Conservation (phyloP, 176 grass and related monocot species). For the Eragrostis nindensis region DNA sequence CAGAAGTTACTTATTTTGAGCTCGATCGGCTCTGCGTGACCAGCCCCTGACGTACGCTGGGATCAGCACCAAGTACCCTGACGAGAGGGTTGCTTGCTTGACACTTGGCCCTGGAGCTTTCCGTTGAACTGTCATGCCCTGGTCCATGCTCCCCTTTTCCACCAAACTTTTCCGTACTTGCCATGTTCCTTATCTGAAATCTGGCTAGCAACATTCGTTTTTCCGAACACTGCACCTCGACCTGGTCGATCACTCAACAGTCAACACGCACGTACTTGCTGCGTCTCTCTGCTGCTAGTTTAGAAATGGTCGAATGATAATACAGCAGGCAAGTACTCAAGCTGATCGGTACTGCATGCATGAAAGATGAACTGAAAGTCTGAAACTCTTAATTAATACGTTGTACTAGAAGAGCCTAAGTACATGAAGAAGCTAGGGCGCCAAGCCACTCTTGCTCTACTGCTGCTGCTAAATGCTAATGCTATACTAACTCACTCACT, state of each 20-base stretch:
- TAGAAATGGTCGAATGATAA: not conserved
- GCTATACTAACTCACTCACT: not conserved
- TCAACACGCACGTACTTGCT: not conserved
- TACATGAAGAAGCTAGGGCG: constrained; percentile 45
- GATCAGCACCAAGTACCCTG: constrained; percentile 39
- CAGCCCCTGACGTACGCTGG: constrained; percentile 25
- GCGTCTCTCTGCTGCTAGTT: not conserved
- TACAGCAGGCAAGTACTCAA: not conserved
- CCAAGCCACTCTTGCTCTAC: constrained; percentile 38
- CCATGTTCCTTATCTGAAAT: constrained; percentile 16
- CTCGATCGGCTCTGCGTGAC: not conserved
- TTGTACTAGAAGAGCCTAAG: constrained; percentile 38
- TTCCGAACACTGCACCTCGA: not conserved
- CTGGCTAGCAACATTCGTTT: not conserved
- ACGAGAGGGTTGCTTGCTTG: not conserved
- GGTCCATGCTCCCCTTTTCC: not conserved
- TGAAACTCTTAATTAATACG: not conserved
- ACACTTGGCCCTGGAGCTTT: constrained; percentile 49
- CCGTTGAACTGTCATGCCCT: constrained; percentile 34
- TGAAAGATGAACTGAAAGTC: not conserved
- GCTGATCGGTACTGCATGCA: not conserved
- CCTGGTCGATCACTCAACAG: not conserved
- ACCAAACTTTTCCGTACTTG: constrained; percentile 9
- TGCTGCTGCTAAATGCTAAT: constrained; percentile 27
- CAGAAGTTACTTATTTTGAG: too few relatives aligned